Evolutionary conservation across 2,329 filamentous ascomycete genomes (phyloP).

Genomic region (Fusarium burgessii): DNA sequence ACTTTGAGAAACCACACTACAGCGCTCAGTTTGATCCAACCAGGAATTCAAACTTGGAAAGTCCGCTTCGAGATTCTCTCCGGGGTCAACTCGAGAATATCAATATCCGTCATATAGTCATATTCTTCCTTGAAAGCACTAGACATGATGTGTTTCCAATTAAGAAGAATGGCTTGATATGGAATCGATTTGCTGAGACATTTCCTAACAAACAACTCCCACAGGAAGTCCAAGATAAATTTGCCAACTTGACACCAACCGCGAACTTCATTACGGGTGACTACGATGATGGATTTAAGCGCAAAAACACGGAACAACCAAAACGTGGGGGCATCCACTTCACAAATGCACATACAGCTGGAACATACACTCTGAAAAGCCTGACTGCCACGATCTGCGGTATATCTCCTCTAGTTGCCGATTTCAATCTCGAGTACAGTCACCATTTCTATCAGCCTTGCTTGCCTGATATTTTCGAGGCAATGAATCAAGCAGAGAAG

Average conservation of each 20-base stretch:
- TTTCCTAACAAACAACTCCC: constrained; percentile 50
- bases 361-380: constrained; percentile 59
- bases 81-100: constrained; percentile 43
- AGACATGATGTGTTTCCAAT: constrained; percentile 59
- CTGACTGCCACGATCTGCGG: constrained; percentile 57
- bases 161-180: constrained; percentile 54
- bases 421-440: constrained; percentile 56
- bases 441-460: constrained; percentile 59
- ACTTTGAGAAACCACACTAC: constrained; percentile 48
- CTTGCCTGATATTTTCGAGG: constrained; percentile 54
- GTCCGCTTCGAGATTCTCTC: constrained; percentile 46
- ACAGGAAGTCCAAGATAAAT: constrained; percentile 41
- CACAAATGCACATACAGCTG: constrained; percentile 55
- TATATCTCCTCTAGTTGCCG: constrained; percentile 54
- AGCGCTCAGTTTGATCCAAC: constrained; percentile 53
- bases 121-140: constrained; percentile 60
- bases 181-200: constrained; percentile 48
- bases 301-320: constrained; percentile 8
- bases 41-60: constrained; percentile 53
- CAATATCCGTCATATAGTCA: constrained; percentile 56
- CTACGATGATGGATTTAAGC: constrained; percentile 50
- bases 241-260: constrained; percentile 47
- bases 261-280: constrained; percentile 52
- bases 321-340: constrained; percentile 54
- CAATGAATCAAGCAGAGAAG: constrained; percentile 43